Evolutionary conservation across 176 grass and related monocot genomes (phyloP).

Genomic region (Typha latifolia): DNA sequence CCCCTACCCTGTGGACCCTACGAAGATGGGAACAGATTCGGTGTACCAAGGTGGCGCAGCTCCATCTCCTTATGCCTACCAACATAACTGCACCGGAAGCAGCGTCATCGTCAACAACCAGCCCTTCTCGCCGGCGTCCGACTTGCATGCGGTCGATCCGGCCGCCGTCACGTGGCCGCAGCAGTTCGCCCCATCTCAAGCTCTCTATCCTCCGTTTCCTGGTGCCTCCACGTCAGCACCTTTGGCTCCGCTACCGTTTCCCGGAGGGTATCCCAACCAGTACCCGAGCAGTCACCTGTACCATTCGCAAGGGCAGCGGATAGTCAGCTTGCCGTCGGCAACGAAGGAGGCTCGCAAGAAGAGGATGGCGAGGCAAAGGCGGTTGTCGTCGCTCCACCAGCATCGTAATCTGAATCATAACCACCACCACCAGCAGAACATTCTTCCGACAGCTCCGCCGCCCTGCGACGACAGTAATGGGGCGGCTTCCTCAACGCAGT

Average conservation of each 20-base stretch:
- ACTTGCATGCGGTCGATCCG: conserved; percentile 39
- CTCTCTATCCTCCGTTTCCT: conserved; percentile 22
- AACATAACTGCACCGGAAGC: conserved; percentile 40
- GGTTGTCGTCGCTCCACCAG: conserved; percentile 52
- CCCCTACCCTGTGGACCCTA: conserved; percentile 33
- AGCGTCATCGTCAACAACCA: conserved; percentile 52
- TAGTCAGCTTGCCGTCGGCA: conserved; percentile 33
- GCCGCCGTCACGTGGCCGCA: conserved; percentile 42
- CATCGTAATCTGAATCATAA: conserved; percentile 41
- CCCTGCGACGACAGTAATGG: background rate
- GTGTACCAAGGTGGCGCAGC: conserved; percentile 15
- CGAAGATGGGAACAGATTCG: conserved; percentile 26
- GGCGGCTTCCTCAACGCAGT: background rate
- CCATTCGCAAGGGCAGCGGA: conserved; percentile 17
- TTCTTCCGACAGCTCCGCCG: conserved; percentile 7
- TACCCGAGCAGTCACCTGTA: conserved; percentile 14
- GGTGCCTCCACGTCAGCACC: conserved; percentile 16
- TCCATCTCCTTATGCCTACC: conserved; percentile 31
- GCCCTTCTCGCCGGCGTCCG: conserved; percentile 39
- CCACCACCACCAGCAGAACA: conserved; percentile 24
- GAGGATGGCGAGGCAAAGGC: conserved; percentile 82
- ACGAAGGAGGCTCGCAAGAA: conserved; percentile 88
- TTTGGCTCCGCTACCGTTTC: conserved; percentile 18
- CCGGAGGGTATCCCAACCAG: conserved; percentile 29
- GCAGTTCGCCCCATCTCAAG: conserved; percentile 14